Evolutionary conservation across 2,329 filamentous ascomycete genomes (phyloP).

Genomic region (Colletotrichum trifolii): DNA sequence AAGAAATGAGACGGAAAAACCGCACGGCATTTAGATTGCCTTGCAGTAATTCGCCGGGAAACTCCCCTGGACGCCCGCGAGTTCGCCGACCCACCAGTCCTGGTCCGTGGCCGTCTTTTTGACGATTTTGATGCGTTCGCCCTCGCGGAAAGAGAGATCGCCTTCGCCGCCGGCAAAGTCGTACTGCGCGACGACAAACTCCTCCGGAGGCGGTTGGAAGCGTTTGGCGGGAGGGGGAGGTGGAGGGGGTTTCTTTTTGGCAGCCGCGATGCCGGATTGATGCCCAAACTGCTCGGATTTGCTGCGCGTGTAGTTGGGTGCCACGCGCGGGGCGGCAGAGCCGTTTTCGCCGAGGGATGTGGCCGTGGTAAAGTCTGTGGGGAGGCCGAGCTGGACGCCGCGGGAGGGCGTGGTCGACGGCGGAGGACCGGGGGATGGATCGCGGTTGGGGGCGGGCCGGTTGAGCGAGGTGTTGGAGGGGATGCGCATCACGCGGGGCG

Average conservation of each 20-base stretch:
- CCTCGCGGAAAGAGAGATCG: constrained; percentile 80
- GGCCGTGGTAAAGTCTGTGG: constrained; percentile 59
- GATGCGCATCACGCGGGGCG: constrained; percentile 50
- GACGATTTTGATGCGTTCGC: constrained; percentile 80
- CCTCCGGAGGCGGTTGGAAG: constrained; percentile 54
- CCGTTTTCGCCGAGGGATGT: constrained; percentile 49
- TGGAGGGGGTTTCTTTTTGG: constrained; percentile 77
- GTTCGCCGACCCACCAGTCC: constrained; percentile 89
- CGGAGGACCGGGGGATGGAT: constrained; percentile 43
- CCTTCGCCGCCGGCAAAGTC: constrained; percentile 79
- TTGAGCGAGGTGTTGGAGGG: constrained; percentile 48
- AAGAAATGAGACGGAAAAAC: too few species aligned
- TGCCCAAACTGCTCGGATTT: constrained; percentile 46
- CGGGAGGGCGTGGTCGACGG: constrained; percentile 40
- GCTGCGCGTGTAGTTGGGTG: constrained; percentile 38
- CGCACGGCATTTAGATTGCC: constrained; percentile 38
- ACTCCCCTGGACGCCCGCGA: constrained; percentile 73
- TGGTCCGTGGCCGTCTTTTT: constrained; percentile 84
- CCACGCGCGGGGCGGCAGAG: constrained; percentile 44
- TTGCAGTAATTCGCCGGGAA: constrained; percentile 89
- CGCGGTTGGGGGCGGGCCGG: constrained; percentile 21
- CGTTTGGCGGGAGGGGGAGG: constrained; percentile 77
- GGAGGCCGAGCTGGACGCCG: constrained; percentile 47
- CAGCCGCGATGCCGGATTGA: constrained; percentile 27
- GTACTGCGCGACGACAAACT: constrained; percentile 79